phyloP scores from a whole-genome alignment of 2,329 filamentous ascomycete genomes.

The Exophiala oligosperma region DNA sequence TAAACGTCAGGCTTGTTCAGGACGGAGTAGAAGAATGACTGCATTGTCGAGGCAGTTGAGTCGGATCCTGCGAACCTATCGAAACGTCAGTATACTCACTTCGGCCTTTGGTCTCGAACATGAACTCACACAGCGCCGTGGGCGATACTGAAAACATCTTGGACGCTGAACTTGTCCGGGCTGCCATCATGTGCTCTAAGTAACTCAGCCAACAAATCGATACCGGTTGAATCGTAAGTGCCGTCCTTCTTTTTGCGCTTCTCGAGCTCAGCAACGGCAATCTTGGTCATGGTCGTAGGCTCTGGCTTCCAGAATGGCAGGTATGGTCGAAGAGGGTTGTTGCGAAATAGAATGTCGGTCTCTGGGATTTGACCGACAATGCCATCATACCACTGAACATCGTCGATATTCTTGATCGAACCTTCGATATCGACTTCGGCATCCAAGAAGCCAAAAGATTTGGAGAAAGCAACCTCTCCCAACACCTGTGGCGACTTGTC shows the following conservation, averaged over 20 bases:
- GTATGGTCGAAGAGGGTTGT: conserved; percentile 51
- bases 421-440: conserved; percentile 52
- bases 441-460: conserved; percentile 54
- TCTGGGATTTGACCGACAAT: conserved; percentile 37
- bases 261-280: conserved; percentile 24
- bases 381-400: conserved; percentile 35
- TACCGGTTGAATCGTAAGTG: conserved; percentile 18
- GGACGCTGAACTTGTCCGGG: conserved; percentile 49
- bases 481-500: conserved; percentile 22
- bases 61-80: conserved; percentile 52
- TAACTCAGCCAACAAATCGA: conserved; percentile 52
- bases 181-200: conserved; percentile 56
- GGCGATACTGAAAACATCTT: conserved; percentile 58
- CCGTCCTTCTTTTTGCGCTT: conserved; percentile 36
- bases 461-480: conserved; percentile 39
- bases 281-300: conserved; percentile 41
- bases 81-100: background rate
- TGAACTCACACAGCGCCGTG: conserved; percentile 49
- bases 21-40: conserved; percentile 56
- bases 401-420: conserved; percentile 55
- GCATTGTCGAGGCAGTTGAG: conserved; percentile 61
- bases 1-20: conserved; percentile 42
- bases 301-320: conserved; percentile 44
- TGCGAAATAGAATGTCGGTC: conserved; percentile 50
- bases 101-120: background rate